A percentile compares a stretch with the other conserved stretches of the same genome.
Evolutionary conservation across 305 asterid genomes (phyloP).

Genomic region (Fraxinus angustifolia): DNA sequence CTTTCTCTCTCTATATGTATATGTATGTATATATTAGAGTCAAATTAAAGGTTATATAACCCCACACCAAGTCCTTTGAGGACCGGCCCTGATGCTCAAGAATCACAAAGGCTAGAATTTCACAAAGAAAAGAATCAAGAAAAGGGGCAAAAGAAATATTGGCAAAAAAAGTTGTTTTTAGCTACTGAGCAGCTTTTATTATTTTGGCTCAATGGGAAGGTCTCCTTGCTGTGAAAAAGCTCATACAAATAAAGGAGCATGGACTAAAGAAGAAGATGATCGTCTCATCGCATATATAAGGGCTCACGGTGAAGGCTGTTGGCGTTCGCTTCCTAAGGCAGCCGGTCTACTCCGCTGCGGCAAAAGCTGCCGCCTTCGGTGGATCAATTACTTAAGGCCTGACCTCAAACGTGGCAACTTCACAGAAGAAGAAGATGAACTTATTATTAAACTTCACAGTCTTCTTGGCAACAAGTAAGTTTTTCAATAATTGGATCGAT

Average conservation of each 20-base stretch:
- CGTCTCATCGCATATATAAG: conserved; percentile 64
- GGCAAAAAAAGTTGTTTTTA: background rate
- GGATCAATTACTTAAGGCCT: conserved; percentile 83
- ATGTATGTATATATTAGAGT: background rate
- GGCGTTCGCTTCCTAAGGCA: conserved; percentile 85
- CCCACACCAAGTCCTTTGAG: conserved; percentile 35
- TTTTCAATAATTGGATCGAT: background rate
- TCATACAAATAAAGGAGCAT: conserved; percentile 86
- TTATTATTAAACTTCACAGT: conserved; percentile 76
- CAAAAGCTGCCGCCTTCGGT: conserved; percentile 76
- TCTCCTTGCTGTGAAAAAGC: conserved; percentile 93
- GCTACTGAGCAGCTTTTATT: background rate
- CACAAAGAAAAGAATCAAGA: background rate
- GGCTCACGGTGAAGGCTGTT: conserved; percentile 88
- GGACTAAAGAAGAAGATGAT: conserved; percentile 93
- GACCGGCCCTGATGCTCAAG: conserved; percentile 43
- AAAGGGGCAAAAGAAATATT: background rate
- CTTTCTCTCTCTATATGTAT: conserved; percentile 16
- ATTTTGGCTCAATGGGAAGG: conserved; percentile 57
- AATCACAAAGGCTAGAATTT: conserved; percentile 26
- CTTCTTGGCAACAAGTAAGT: conserved; percentile 85
- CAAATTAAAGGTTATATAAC: conserved; percentile 32
- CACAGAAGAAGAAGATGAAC: conserved; percentile 70
- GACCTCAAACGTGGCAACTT: conserved; percentile 88
- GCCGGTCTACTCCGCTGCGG: conserved; percentile 91